A percentile compares a stretch with the other conserved stretches of the same genome.
Evolutionary conservation across 352 stramenopile genomes (phyloP).

Genomic region (Globisporangium rhizosaccharum): DNA sequence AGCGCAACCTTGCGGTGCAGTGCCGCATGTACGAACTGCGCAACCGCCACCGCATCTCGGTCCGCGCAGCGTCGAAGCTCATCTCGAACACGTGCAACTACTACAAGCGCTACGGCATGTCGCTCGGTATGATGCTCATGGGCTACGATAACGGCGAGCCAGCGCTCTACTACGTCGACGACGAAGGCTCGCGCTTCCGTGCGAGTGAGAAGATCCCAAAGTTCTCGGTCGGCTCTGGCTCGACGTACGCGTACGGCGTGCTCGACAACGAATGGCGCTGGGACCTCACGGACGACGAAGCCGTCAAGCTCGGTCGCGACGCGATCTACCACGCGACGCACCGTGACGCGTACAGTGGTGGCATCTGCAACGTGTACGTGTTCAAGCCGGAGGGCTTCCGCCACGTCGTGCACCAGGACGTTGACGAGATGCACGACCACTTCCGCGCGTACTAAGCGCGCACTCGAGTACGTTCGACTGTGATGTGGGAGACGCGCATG

Average conservation of each 20-base stretch:
- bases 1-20: slow-evolving; percentile 96
- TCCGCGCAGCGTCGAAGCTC: slow-evolving; percentile 97
- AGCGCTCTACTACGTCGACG: slow-evolving; percentile 99
- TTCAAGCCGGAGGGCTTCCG: slow-evolving; percentile 97
- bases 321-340: slow-evolving; percentile 99
- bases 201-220: slow-evolving; percentile 92
- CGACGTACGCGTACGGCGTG: slow-evolving; percentile 99
- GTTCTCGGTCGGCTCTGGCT: slow-evolving; percentile 98
- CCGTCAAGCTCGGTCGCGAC: slow-evolving; percentile 97
- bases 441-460: slow-evolving; percentile 34
- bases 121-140: slow-evolving; percentile 99
- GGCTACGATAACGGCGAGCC: slow-evolving; percentile 98
- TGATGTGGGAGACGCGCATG: too few species aligned
- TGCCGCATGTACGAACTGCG: slow-evolving; percentile 97
- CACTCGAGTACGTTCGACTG: neutral
- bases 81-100: slow-evolving; percentile 99
- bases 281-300: slow-evolving; percentile 97
- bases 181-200: slow-evolving; percentile 97
- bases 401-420: slow-evolving; percentile 96
- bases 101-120: slow-evolving; percentile 91
- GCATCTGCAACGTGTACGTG: slow-evolving; percentile 95
- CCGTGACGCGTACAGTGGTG: slow-evolving; percentile 98
- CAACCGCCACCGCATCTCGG: slow-evolving; percentile 99
- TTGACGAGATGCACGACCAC: slow-evolving; percentile 98
- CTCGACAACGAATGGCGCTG: slow-evolving; percentile 96